A percentile compares a stretch with the other conserved stretches of the same genome.
Evolutionary conservation across 192 early-diverging fungal genomes (phyloP).

Genomic region (Umbelopsis vinacea): DNA sequence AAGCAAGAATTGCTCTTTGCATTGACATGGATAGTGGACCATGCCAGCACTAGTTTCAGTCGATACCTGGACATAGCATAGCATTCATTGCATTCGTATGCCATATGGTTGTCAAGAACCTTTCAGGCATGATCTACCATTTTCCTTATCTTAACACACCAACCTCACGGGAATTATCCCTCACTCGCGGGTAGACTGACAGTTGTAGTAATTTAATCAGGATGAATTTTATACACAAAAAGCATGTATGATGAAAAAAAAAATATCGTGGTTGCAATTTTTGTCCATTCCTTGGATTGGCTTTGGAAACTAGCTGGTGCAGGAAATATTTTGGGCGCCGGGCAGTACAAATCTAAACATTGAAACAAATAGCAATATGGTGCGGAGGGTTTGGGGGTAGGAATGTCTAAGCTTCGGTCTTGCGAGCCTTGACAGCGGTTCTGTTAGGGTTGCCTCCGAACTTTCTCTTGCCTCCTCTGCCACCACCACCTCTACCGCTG

Average conservation of each 20-base stretch:
- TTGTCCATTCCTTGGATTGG: too few species aligned
- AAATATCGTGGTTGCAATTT: too few species aligned
- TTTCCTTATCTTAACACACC: too few species aligned
- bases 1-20: too few species aligned
- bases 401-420: neutral
- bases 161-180: too few species aligned
- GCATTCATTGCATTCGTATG: neutral
- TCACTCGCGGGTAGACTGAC: too few species aligned
- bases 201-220: too few species aligned
- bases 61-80: neutral
- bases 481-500: neutral
- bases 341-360: neutral
- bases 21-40: neutral
- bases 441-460: neutral
- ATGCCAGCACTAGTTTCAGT: neutral
- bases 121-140: too few species aligned
- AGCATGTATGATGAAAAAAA: too few species aligned
- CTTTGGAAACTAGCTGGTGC: too few species aligned
- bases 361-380: neutral
- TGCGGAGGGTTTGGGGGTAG: neutral
- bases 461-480: conserved; percentile 15
- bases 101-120: neutral
- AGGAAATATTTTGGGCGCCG: too few species aligned
- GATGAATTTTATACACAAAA: too few species aligned
- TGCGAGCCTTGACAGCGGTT: conserved; percentile 5